These are phyloP conservation scores for Lathyrus sativus DNA, from an alignment of 306 rosid genomes.

Conservation along the genomic window DNA sequence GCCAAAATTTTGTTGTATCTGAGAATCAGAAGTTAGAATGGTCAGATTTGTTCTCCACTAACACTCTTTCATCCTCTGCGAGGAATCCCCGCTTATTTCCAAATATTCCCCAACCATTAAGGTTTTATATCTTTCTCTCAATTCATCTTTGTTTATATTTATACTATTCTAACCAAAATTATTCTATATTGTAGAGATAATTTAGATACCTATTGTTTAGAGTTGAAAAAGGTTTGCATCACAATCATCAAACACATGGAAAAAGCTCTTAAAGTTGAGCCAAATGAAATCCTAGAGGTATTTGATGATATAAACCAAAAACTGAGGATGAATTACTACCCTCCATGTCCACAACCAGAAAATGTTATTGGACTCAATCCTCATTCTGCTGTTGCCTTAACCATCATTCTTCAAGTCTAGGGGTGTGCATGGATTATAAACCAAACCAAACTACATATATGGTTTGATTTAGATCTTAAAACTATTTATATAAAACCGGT, in stretches of 20 bases:
- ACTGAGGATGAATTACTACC: conserved; percentile 33
- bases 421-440: no score
- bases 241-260: conserved; percentile 18
- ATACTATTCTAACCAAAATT: neutral
- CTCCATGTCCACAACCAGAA: conserved; percentile 40
- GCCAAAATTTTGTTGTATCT: no score
- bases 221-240: conserved; percentile 10
- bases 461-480: no score
- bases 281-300: conserved; percentile 1
- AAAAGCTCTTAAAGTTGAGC: neutral
- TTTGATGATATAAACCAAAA: conserved; percentile 9
- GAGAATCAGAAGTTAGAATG: no score
- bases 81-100: no score
- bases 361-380: conserved; percentile 31
- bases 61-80: no score
- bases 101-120: no score
- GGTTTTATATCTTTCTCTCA: no score
- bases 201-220: conserved; percentile 18
- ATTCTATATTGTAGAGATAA: conserved; percentile 25
- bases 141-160: no score
- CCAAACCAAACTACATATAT: no score
- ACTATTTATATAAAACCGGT: no score
- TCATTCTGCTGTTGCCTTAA: conserved; percentile 32
- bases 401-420: conserved; percentile 32
- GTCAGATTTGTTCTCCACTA: no score